Conservation (phyloP, 2,329 filamentous ascomycete species). For the Botrytis cinerea region DNA sequence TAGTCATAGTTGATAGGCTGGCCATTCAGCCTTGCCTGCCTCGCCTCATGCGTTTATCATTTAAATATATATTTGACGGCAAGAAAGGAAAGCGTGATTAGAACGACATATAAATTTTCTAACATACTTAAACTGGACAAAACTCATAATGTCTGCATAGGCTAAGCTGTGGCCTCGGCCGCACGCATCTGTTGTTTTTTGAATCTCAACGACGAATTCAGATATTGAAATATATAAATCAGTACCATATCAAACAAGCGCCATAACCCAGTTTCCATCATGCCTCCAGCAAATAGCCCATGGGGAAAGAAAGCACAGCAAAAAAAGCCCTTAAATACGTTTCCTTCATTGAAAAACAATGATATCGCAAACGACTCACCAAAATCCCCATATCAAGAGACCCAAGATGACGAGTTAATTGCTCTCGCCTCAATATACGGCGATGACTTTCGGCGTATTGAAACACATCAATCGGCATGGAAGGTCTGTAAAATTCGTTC, state of each 20-base stretch:
- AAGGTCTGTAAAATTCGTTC: conserved; percentile 58
- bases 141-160: not conserved
- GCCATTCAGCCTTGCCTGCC: conserved; percentile 14
- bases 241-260: conserved; percentile 3
- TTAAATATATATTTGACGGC: not conserved
- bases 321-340: conserved; percentile 43
- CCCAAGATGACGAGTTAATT: conserved; percentile 85
- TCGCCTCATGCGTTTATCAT: not conserved
- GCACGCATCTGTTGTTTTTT: conserved; percentile 30
- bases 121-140: not conserved
- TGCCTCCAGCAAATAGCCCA: conserved; percentile 42
- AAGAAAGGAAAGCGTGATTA: not conserved
- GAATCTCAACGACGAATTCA: conserved; percentile 21
- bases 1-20: conserved; percentile 9
- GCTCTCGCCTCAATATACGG: conserved; percentile 85
- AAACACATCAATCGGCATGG: conserved; percentile 74
- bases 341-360: conserved; percentile 34
- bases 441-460: conserved; percentile 79
- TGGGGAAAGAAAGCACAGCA: conserved; percentile 41
- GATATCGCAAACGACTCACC: conserved; percentile 41
- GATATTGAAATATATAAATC: conserved; percentile 22
- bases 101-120: not conserved
- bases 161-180: conserved; percentile 37
- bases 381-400: conserved; percentile 73
- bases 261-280: conserved; percentile 32